Percentiles rank a stretch among this genome's conserved stretches.
Conservation (phyloP, 441 rosid genomes). For the Rhodomyrtus psidioides region DNA sequence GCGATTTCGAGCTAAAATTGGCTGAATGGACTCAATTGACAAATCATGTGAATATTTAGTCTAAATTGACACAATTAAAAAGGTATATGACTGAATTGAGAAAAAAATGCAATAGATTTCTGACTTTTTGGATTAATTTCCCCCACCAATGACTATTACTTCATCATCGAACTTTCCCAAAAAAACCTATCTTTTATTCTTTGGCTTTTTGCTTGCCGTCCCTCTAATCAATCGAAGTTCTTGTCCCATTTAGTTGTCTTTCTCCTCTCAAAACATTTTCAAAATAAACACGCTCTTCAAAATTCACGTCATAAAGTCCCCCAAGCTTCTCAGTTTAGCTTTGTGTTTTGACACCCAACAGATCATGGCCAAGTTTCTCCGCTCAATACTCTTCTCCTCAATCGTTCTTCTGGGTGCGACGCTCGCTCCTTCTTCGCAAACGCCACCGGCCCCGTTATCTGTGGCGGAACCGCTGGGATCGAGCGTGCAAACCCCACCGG, state of each 20-base stretch:
- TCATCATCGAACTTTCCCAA: background rate
- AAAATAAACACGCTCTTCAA: background rate
- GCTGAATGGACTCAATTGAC: no score
- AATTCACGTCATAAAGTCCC: background rate
- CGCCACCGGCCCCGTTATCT: background rate
- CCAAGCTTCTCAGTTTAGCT: background rate
- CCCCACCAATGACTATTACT: background rate
- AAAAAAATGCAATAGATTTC: no score
- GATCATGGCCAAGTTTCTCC: background rate
- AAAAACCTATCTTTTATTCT: background rate
- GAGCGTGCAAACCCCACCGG: background rate
- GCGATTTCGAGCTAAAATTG: fast-evolving
- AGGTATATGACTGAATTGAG: no score
- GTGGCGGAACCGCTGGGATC: background rate
- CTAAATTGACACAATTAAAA: no score
- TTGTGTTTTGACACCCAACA: background rate
- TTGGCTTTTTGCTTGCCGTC: background rate
- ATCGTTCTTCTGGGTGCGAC: background rate
- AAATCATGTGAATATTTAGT: no score
- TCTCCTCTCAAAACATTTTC: background rate
- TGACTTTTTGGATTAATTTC: no score
- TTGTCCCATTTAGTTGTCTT: background rate
- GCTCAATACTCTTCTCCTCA: background rate
- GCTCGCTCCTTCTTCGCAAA: background rate
- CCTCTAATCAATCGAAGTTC: background rate